Evolutionary conservation across 2,329 filamentous ascomycete genomes (phyloP).

Genomic region (Dothidotthia symphoricarpi): DNA sequence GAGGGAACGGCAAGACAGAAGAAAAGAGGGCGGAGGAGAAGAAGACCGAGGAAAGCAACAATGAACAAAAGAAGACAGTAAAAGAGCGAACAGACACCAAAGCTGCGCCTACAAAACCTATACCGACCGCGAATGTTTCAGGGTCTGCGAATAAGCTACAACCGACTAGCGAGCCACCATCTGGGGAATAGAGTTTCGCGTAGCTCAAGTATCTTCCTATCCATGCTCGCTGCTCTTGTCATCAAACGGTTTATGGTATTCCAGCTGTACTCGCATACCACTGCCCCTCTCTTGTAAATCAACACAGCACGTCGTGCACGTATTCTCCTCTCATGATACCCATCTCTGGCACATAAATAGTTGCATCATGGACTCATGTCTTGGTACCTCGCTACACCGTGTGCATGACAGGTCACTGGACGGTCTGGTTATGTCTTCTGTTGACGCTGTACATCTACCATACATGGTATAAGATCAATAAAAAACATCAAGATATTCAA

Average conservation of each 20-base stretch:
- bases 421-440: too few relatives aligned
- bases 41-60: slow-evolving; percentile 5
- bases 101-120: background rate
- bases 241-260: too few relatives aligned
- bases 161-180: background rate
- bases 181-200: too few relatives aligned
- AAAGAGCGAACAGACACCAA: slow-evolving; percentile 6
- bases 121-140: background rate
- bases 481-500: too few relatives aligned
- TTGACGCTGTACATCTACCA: too few relatives aligned
- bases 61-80: slow-evolving; percentile 9
- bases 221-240: too few relatives aligned
- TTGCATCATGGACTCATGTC: too few relatives aligned
- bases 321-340: slow-evolving; percentile 39
- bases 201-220: too few relatives aligned
- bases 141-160: slow-evolving; percentile 1
- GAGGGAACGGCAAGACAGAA: slow-evolving; percentile 20
- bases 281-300: background rate
- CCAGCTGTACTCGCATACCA: background rate
- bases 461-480: too few relatives aligned
- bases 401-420: too few relatives aligned
- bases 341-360: slow-evolving; percentile 7
- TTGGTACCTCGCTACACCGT: too few relatives aligned
- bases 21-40: slow-evolving; percentile 19
- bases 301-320: background rate